Conservation (phyloP, 139 green algal species). For the Asterochloris erici region DNA sequence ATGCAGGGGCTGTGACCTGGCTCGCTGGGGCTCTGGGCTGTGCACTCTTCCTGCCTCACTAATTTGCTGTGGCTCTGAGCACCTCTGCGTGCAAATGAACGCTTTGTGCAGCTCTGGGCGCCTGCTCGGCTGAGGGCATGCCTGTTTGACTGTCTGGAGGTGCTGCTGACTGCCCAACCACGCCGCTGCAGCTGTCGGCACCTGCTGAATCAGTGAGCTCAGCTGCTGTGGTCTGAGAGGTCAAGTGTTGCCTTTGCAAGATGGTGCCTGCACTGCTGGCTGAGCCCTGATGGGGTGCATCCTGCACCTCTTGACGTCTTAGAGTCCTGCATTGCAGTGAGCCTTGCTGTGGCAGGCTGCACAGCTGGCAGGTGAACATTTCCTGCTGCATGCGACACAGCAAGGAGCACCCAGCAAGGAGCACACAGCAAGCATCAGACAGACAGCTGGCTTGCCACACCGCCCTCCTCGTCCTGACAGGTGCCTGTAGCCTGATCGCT, state of each 20-base stretch:
- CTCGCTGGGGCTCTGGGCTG: not conserved
- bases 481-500: not conserved
- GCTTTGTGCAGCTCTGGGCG: not conserved
- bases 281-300: too few relatives aligned
- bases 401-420: too few relatives aligned
- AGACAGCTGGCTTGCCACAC: not conserved
- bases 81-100: constrained; percentile 1
- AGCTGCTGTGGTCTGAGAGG: too few relatives aligned
- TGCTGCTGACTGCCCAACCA: too few relatives aligned
- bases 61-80: not conserved
- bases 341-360: not conserved
- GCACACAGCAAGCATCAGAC: not conserved
- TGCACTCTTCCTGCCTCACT: not conserved
- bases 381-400: not conserved
- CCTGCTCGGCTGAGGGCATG: not conserved
- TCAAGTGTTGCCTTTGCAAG: too few relatives aligned
- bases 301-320: too few relatives aligned
- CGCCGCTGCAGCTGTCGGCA: too few relatives aligned
- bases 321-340: not conserved
- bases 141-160: not conserved
- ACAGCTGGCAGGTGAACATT: not conserved
- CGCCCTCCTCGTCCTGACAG: not conserved
- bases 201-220: too few relatives aligned
- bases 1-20: constrained; percentile 15
- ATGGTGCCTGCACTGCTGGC: too few relatives aligned